Base-by-base conservation (phyloP, 495 filamentous ascomycete species). In the Lasiosphaeria miniovina region DNA sequence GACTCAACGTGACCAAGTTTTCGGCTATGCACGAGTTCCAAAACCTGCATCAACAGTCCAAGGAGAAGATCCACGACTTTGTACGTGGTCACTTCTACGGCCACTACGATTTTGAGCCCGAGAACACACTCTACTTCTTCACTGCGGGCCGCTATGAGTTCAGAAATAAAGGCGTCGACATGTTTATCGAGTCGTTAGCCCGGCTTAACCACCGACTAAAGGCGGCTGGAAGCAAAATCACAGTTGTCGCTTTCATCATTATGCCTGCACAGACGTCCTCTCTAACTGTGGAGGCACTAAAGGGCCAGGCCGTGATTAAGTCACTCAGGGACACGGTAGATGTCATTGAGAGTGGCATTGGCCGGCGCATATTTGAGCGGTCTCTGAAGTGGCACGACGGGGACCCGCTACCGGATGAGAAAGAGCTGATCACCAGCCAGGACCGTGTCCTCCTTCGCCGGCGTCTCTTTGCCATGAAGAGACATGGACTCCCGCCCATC, bases 11-110 rank as follows among this genome's bases (percentile, higher is more conserved):
- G 58, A 96, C 95, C 75, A 98, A 98, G 70, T 98, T 98, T 76
- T 91, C 92, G 38, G 94, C 94, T 6, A 93, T 96, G 74, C 94
- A 98, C 77, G 94, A 98, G 75, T 98, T 98, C 80, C 94, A 98
- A 72, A 98, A 98, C 67, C 79, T 98, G 59, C 94, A 98, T 74
- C 90, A 94, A 65, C 90, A 94, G 74, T 85, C 91, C 48, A 98
- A 97, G 75, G 89, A 94, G 75, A 96, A 95, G 79, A 98, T 98
- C 70, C 89, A 96, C 67, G 95, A 98, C 71, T 98, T 98, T 68
- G 91, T 97, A 33, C 91, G 95, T 40, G 94, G 94, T 3, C 94
- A 98, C 71, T 98, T 98, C 77, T 98, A 98, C 67, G 94, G 94
- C 6, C 93, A 97, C 70, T 96, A 96, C 68, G 90, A 98, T 70